Base-by-base conservation (phyloP, 345 rosid species). In the Populus euphratica region DNA sequence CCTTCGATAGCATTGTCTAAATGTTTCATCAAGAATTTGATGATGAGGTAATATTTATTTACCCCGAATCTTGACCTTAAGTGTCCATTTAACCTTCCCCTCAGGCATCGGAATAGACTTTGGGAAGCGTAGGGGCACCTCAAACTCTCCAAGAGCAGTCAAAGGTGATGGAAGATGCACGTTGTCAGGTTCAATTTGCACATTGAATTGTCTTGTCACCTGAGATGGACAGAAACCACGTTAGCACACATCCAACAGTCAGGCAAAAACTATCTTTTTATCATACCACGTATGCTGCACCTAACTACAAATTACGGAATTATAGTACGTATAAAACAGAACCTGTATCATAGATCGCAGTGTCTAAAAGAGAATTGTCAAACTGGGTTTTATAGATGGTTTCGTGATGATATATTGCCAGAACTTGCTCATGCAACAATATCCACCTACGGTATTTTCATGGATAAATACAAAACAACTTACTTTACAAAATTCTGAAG, bases 151-250 rank as follows among this genome's bases (percentile, higher is more conserved):
- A 35, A 89, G 91, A 39, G 91, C 88, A 44, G 88, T 59, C 82
- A 96, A 78, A 27, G 96, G 91, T 17, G 86, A 74, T 2, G 93
- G 89, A 68, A 93, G 87, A 81, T 84, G 78, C 21, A 93, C 68
- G 64, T 91, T 92, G 7, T 91, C 97, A 29, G 94, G 96, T 72
- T 93, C 91, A 52, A 96, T 85, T 67, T 80, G 76, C 81, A 96
- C 94, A 8, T 84, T 88, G 0, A 93, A 92, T 85, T 93, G 98
- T 81, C 98, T 96, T 69, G 90, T 90, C 66, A 91, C 94, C 97
- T 96, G 83, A 66, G 31, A 81, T 14, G 62, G 13, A 39, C n/a
- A 20, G 31, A 44, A 75, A 69, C 65, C 4, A 72, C 10, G 29
- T 29, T 36, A 6, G n/a, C 1, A 27, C 23, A 69, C 25, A 41